These are phyloP conservation scores for Diplodia scrobiculata DNA, from an alignment of 2,329 filamentous ascomycete species.

Conservation along the genomic window DNA sequence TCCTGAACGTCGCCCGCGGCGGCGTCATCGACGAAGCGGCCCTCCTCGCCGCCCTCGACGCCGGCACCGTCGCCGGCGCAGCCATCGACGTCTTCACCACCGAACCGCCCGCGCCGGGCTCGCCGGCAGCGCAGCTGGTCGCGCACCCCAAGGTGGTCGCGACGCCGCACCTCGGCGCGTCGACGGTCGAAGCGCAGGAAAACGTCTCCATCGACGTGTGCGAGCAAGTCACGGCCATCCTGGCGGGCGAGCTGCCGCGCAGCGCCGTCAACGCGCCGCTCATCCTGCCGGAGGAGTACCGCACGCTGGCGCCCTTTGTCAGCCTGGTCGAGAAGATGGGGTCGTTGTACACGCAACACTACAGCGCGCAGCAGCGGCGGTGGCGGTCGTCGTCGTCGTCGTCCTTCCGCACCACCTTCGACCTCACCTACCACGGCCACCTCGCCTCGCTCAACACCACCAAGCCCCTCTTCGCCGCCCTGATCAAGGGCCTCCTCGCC, in stretches of 20 bases:
- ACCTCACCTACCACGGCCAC: slow-evolving; percentile 76
- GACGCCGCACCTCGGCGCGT: slow-evolving; percentile 78
- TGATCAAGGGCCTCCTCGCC: slow-evolving; percentile 74
- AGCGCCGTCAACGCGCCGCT: slow-evolving; percentile 79
- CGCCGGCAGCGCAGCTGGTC: slow-evolving; percentile 64
- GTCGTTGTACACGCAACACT: slow-evolving; percentile 77
- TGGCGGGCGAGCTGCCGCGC: slow-evolving; percentile 71
- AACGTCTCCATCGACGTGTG: slow-evolving; percentile 83
- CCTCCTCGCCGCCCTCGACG: slow-evolving; percentile 68
- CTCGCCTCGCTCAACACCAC: slow-evolving; percentile 72
- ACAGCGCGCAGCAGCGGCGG: slow-evolving; percentile 41
- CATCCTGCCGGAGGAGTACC: slow-evolving; percentile 78
- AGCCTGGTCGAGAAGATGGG: slow-evolving; percentile 78
- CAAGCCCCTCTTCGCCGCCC: slow-evolving; percentile 73
- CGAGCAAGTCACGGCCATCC: slow-evolving; percentile 73
- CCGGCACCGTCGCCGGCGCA: slow-evolving; percentile 72
- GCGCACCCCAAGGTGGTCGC: slow-evolving; percentile 71
- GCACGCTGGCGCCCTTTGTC: slow-evolving; percentile 75
- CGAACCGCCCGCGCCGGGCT: slow-evolving; percentile 66
- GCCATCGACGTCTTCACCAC: slow-evolving; percentile 78
- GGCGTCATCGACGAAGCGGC: slow-evolving; percentile 79
- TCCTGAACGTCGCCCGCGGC: slow-evolving; percentile 78
- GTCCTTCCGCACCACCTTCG: slow-evolving; percentile 66
- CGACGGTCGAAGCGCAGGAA: slow-evolving; percentile 79
- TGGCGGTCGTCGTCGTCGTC: no score